A percentile compares a stretch with the other conserved stretches of the same genome.
These are phyloP conservation scores for Jackrogersella multiformis DNA, from an alignment of 495 filamentous ascomycete genomes.

Conservation along the genomic window DNA sequence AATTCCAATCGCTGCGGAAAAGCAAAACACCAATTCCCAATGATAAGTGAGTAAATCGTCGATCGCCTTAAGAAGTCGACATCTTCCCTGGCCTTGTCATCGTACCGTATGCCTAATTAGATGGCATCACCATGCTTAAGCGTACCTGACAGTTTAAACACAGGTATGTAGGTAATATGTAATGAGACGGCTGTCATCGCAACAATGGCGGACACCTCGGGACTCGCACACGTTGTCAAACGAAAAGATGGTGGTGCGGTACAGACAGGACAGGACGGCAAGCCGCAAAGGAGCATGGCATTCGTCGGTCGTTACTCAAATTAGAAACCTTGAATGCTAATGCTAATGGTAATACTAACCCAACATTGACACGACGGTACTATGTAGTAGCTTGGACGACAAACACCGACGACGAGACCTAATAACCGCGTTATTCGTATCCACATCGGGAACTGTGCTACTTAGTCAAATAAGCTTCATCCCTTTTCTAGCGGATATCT, in stretches of 20 bases:
- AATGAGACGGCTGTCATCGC: conserved; percentile 20
- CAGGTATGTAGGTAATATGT: background rate
- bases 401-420: conserved; percentile 18
- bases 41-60: conserved; percentile 11
- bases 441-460: background rate
- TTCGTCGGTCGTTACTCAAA: conserved; percentile 16
- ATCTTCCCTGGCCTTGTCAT: conserved; percentile 15
- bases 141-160: too few relatives aligned
- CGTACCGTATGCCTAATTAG: too few relatives aligned
- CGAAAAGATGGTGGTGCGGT: background rate
- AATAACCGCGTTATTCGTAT: background rate
- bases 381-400: conserved; percentile 8
- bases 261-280: too few relatives aligned
- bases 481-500: background rate
- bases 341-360: too few relatives aligned
- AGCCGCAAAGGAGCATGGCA: background rate
- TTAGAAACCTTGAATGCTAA: conserved; percentile 33
- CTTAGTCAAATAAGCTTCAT: conserved; percentile 7
- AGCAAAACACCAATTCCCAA: conserved; percentile 18
- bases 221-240: background rate
- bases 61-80: conserved; percentile 23
- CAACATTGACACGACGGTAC: conserved; percentile 14
- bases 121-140: conserved; percentile 17
- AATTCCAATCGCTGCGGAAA: conserved; percentile 27
- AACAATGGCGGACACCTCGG: conserved; percentile 11